Conservation (phyloP, 305 asterid species). For the Fraxinus latifolia region DNA sequence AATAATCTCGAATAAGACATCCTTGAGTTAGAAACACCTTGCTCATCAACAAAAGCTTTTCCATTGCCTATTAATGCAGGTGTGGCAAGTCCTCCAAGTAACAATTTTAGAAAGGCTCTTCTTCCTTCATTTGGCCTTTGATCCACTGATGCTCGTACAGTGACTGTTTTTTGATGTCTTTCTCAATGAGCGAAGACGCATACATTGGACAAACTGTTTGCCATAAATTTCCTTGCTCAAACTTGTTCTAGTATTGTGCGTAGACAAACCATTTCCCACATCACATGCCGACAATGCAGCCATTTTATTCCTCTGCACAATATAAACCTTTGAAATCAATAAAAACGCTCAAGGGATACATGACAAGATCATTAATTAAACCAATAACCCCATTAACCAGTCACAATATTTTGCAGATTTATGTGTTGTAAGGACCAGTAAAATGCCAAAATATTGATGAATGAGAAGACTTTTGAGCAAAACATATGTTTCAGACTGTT, state of each 20-base stretch:
- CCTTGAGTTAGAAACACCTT: slow-evolving; percentile 81
- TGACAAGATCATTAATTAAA: not conserved
- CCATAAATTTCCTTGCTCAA: slow-evolving; percentile 57
- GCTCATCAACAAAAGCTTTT: slow-evolving; percentile 78
- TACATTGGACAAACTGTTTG: slow-evolving; percentile 37
- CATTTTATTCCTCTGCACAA: slow-evolving; percentile 41
- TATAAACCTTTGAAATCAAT: not conserved
- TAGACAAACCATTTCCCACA: slow-evolving; percentile 55
- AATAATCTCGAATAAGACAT: slow-evolving; percentile 92
- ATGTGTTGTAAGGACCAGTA: not conserved
- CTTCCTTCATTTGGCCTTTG: slow-evolving; percentile 51
- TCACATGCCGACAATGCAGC: slow-evolving; percentile 69
- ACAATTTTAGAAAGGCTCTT: slow-evolving; percentile 64
- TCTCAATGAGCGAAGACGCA: slow-evolving; percentile 45
- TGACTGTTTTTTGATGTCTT: slow-evolving; percentile 41
- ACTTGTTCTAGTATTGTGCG: slow-evolving; percentile 35
- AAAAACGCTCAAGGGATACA: not conserved
- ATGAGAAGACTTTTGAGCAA: not conserved
- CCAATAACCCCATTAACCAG: too few species aligned
- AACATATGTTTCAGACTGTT: not conserved
- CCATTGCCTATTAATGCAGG: slow-evolving; percentile 58
- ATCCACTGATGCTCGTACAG: slow-evolving; percentile 47
- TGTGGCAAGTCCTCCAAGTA: slow-evolving; percentile 59
- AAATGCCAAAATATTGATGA: not conserved
- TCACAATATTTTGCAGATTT: too few species aligned